Evolutionary conservation across 75 land plant genomes (phyloP), one percentile per base, ranked within the genome.

Genomic region (Selaginella tamariscina): DNA sequence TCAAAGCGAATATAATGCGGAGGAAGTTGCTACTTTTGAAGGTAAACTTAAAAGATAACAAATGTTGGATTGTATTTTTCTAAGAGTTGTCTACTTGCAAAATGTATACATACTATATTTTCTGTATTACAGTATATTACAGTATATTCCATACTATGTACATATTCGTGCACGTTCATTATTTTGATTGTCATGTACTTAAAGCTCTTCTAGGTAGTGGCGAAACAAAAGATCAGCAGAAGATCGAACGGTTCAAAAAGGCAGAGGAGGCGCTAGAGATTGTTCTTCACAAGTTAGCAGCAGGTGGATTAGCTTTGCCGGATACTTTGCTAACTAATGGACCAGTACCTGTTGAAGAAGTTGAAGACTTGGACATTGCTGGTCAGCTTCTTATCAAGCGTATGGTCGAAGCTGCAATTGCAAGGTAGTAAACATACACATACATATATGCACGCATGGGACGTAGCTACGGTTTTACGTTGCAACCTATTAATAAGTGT

Each of bases 181-280:
- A 39, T 39, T 39, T 39, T 39, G 11, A 15, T 39, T 71, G 33
- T 60, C 32, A 29, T 70, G 72, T 49, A 32, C 28, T 31, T 63
- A 8, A 2, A 2, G 63, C 20, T 22, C 22, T 59, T 59, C 27
- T 59, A 22, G 8, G 5, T 22, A n/a, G 63, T 59, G 26, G 64
- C 55, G 24, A 13, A 24, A 49, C 77, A 63, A 54, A 73, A 28
- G 69, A 39, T 15, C 5, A 5, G 49, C 11, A 72, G 67, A 94
- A 91, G 74, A 72, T 82, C 29, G 89, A 79, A 67, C 82, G 76
- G 64, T 64, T 89, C 33, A 88, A 77, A 70, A 84, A 78, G 72
- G 87, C 82, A 29, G 97, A 91, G 66, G 85, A 84, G 71, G 60
- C 85, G 22, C 55, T 84, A 32, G 72, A 59, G 29, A 55, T 72